Evolutionary conservation across 2,329 filamentous ascomycete species (phyloP), one percentile per base, ranked within the genome.

Genomic region (Alternaria metachromatica): DNA sequence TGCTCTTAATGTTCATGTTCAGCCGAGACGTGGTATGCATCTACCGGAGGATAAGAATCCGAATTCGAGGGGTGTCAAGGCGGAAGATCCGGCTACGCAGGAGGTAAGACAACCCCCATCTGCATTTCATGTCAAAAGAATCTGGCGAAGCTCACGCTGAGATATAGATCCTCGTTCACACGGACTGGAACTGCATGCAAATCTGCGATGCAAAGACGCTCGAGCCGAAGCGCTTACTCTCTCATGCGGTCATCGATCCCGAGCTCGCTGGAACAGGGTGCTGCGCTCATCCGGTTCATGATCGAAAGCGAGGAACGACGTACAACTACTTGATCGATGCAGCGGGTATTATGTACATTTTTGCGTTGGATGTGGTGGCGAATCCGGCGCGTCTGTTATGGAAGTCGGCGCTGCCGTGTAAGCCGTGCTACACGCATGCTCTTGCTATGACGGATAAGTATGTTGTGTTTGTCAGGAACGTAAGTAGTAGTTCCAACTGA

Each of bases 1-100:
- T 18, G 54, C 25, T 13, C 26, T 56, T 18, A 45, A 55, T 23
- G 23, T 41, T 18, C 37, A 55, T 20, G 53, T 55, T 10, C 53
- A 55, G 53, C 54, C 54, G 46, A 43, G 41, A 43, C 43, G 41
- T 7, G 54, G 37, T 30, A 56, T 56, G 54, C 41, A 56, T 25
- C 43, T 56, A 20, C 37, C 54, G 7, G 46, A 30, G 25, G 54
- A 56, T 25, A 45, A 56, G 25, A 56, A 56, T 6, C 37, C 43
- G 18, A 45, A 56, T 23, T 56, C 54, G 12, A 45, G 37, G 20
- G 54, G 54, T 15, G 25, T 28, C 3, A 43, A 56, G 28, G 54
- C 54, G 20, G 54, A 43, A 7, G 28, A 46, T 15, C 37, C 54
- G 2, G 54, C 41, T 4, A 56, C 54, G 15, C 37, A 56, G 44